Base-by-base conservation (phyloP, 116 monocot genomes). In the Papilionanthe hybrid region DNA sequence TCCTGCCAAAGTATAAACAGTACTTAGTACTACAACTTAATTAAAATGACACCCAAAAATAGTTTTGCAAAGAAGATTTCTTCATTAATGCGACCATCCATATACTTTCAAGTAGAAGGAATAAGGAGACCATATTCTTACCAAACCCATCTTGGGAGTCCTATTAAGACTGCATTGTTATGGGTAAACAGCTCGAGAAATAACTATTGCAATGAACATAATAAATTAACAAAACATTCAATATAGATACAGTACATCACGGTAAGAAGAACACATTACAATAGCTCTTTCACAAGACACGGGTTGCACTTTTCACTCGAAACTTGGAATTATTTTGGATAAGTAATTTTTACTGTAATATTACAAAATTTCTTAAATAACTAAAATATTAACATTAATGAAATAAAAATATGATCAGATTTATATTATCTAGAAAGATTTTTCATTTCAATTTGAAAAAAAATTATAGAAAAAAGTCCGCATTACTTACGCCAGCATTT, bases 1-100 rank as follows among this genome's bases (percentile, higher is more conserved):
- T 89, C 89, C 94, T 94, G 92, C 66, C n/a, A 73, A 45, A 53
- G 8, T 23, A 22, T 22, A 23, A 63, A 25, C 63, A 6, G 22
- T 7, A 63, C 63, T 63, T 22, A 63, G 25, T 9, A 63, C 7
- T 63, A 23, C 15, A 53, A 4, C 53, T 53, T 53, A 9, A 63
- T 63, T 63, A 63, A 63, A 63, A 25, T 63, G n/a, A 23, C 25
- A 63, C 1, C 23, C 9, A 63, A 20, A 0, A 23, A 63, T 63
- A 63, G 22, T 25, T 63, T 23, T 63, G 25, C 63, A 63, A 63
- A 63, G 9, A 25, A 12, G 22, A 23, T 7, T 63, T 63, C 63
- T 63, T 63, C 63, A 23, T 63, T 63, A 25, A 63, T 23, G 25
- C 7, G 25, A 63, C 63, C 63, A 63, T 63, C 5, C n/a, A 25